These are phyloP conservation scores for Pseudonectria buxi DNA, from an alignment of 2,329 filamentous ascomycete genomes.

Conservation along the genomic window DNA sequence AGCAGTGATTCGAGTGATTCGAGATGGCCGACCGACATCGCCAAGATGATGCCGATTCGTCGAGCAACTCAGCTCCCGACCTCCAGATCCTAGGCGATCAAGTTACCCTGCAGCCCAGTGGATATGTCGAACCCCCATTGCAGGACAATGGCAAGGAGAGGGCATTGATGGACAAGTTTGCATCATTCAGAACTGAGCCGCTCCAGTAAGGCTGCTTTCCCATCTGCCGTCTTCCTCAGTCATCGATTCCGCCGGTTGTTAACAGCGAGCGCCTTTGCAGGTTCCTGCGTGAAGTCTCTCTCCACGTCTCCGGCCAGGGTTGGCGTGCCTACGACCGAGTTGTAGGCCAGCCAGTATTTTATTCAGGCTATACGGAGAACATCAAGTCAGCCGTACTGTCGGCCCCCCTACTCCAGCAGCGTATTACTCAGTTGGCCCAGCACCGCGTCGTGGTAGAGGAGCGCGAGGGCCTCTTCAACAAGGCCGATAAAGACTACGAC, in stretches of 20 bases:
- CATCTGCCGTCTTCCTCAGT: neutral
- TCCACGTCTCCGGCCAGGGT: slow-evolving; percentile 87
- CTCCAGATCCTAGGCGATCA: slow-evolving; percentile 69
- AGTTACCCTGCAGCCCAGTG: slow-evolving; percentile 68
- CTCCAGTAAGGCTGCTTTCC: slow-evolving; percentile 41
- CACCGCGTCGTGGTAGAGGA: slow-evolving; percentile 70
- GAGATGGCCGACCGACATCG: slow-evolving; percentile 20
- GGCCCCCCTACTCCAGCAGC: slow-evolving; percentile 65
- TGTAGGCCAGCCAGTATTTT: slow-evolving; percentile 90
- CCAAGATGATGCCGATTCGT: slow-evolving; percentile 21
- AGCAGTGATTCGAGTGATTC: slow-evolving; percentile 22
- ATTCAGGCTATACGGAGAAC: slow-evolving; percentile 81
- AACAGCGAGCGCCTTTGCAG: slow-evolving; percentile 34
- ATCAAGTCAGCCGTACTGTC: slow-evolving; percentile 76
- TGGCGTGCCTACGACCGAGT: slow-evolving; percentile 92
- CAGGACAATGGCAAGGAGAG: slow-evolving; percentile 49
- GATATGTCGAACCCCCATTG: slow-evolving; percentile 48
- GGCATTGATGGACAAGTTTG: slow-evolving; percentile 73
- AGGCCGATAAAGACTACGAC: slow-evolving; percentile 46
- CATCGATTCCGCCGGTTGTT: no score
- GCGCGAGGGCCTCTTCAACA: slow-evolving; percentile 60
- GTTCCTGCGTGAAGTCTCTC: slow-evolving; percentile 86
- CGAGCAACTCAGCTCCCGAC: slow-evolving; percentile 55
- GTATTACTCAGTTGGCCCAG: slow-evolving; percentile 71
- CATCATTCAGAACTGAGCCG: slow-evolving; percentile 70